A percentile compares a stretch with the other conserved stretches of the same genome.
Conservation (phyloP, 176 grass and related monocot species). For the Ensete glaucum region DNA sequence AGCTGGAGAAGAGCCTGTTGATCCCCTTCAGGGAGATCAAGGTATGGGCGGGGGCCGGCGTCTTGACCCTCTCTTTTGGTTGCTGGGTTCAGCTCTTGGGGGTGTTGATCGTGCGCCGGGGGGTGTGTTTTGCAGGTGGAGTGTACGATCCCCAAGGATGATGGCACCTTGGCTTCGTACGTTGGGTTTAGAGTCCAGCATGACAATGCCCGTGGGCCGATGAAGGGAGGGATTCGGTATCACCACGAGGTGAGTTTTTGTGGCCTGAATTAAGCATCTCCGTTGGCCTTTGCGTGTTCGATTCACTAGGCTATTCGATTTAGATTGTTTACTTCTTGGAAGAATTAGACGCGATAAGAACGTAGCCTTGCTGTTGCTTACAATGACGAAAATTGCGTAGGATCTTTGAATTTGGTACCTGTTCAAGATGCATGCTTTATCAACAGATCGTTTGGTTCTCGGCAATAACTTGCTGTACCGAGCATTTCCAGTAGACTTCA, state of each 20-base stretch:
- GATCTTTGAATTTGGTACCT: background rate
- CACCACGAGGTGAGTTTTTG: conserved; percentile 9
- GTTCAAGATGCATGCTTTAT: background rate
- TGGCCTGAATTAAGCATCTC: background rate
- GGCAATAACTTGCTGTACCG: too few relatives aligned
- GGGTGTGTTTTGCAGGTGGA: conserved; percentile 8
- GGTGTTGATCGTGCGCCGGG: too few relatives aligned
- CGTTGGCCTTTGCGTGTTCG: background rate
- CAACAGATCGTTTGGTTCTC: background rate
- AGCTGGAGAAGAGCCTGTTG: conserved; percentile 21
- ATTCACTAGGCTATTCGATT: too few relatives aligned
- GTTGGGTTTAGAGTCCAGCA: conserved; percentile 15
- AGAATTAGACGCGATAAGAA: background rate
- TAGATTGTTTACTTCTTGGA: background rate
- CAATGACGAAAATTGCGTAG: background rate
- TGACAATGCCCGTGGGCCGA: conserved; percentile 18
- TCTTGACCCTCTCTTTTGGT: background rate
- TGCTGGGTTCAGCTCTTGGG: background rate
- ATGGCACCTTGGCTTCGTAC: conserved; percentile 6
- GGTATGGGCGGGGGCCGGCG: background rate
- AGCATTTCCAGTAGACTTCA: background rate
- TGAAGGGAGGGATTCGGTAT: conserved; percentile 17
- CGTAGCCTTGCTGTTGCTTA: too few relatives aligned
- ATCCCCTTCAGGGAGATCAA: conserved; percentile 22
- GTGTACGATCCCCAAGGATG: conserved; percentile 16